Percentiles rank a stretch among this genome's conserved stretches.
phyloP scores from a whole-genome alignment of 768 basidiomycete species.

The Daedaleopsis nitida region DNA sequence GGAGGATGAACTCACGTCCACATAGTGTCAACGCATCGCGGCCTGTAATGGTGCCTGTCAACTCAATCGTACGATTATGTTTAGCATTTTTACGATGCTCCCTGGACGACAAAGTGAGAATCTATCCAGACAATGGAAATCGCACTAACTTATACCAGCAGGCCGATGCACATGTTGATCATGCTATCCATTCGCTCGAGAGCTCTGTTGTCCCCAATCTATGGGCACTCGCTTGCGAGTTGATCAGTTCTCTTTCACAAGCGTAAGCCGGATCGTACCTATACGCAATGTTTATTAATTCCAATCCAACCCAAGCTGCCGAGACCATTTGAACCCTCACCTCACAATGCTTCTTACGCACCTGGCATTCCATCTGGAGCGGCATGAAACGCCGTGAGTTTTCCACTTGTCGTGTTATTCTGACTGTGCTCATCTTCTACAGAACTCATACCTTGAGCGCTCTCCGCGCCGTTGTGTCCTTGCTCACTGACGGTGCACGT shows the following conservation, averaged over 20 bases:
- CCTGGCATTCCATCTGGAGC: constrained; percentile 65
- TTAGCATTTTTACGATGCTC: constrained; percentile 49
- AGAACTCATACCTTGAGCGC: constrained; percentile 35
- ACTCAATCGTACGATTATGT: constrained; percentile 55
- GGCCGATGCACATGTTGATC: constrained; percentile 53
- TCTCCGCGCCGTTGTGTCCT: constrained; percentile 44
- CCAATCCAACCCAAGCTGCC: constrained; percentile 41
- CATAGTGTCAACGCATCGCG: constrained; percentile 56
- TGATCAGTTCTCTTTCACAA: constrained; percentile 50
- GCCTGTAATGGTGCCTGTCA: constrained; percentile 72
- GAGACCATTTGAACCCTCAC: constrained; percentile 57
- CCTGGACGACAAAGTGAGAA: constrained; percentile 48
- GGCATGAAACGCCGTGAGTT: constrained; percentile 49
- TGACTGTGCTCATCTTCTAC: neutral
- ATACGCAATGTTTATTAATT: neutral
- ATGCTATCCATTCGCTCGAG: constrained; percentile 56
- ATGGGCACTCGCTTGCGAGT: constrained; percentile 52
- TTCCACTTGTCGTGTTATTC: constrained; percentile 3
- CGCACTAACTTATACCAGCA: constrained; percentile 28
- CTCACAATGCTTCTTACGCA: constrained; percentile 51
- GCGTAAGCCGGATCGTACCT: constrained; percentile 39
- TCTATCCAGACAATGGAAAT: neutral
- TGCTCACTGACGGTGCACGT: constrained; percentile 47
- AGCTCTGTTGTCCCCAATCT: constrained; percentile 49
- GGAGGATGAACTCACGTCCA: constrained; percentile 11